Evolutionary conservation across 2,329 filamentous ascomycete species (phyloP), one percentile per base, ranked within the genome.

Genomic region (Zelopaecilomyces penicillatus): DNA sequence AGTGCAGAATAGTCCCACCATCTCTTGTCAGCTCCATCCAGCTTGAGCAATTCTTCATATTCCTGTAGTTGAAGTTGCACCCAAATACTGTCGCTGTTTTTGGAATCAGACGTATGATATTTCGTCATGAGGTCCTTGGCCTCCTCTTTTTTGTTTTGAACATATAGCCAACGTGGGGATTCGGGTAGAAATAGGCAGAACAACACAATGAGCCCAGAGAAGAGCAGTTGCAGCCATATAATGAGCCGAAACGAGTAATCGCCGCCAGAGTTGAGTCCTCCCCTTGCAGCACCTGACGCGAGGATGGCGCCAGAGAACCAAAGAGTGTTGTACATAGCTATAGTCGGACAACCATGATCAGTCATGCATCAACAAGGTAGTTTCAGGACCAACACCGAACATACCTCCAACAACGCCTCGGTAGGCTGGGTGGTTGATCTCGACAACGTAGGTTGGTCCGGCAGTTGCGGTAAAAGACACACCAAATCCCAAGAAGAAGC

Each of bases 401-500:
- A 48, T 57, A 52, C 58, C 63, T 6, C 60, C 59, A 28, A 72
- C 62, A 26, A 66, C 52, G 41, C 70, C 70, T 41, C 71, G 66
- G 49, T 66, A 71, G 5, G 66, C 67, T 5, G 70, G 70, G 51
- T 71, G 67, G 42, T 65, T 65, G 30, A 71, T 64, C 53, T 74
- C 71, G 26, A 71, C 64, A 12, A 71, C 68, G 52, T 72, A 73
- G 32, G 40, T 50, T 28, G 48, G 45, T 5, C 45, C 48, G 3
- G 43, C 48, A 2, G 48, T 39, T 6, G 42, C 65, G 12, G 67
- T 66, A 49, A 74, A 67, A 36, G 67, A 65, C 28, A 73, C 69
- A 42, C 57, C 57, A 32, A 58, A 81, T 43, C 79, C 79, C 3
- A 82, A 70, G 19, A 82, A 60, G 61, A 82, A 81, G 29, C 77